Base-by-base conservation (phyloP, 2,329 filamentous ascomycete species). In the Aspergillus sp. region DNA sequence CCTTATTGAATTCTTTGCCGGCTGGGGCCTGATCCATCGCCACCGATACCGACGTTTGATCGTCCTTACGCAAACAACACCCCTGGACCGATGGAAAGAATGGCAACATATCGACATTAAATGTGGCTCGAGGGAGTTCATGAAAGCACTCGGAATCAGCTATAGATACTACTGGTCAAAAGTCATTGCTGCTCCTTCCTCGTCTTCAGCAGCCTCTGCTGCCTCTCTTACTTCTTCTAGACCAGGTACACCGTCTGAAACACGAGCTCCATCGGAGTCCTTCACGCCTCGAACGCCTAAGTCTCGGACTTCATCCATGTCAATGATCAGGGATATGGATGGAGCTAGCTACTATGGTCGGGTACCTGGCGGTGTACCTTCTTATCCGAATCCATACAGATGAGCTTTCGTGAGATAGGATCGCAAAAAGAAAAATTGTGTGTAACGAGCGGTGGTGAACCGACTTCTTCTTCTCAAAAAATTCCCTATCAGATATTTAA, bases 1-100 rank as follows among this genome's bases (percentile, higher is more conserved):
- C 56, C 66, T 79, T 1, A 67, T 73, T 5, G 75, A 79, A 56
- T 72, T 74, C 30, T 78, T 78, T 49, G 73, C 76, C 1, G 76
- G 74, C 8, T 78, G 74, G 75, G 64, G 66, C 2, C 57, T 77
- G 5, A 57, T 73, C 11, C 68, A 78, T 52, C 64, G 64, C 3
- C 60, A 74, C 15, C 67, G 67, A 7, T 74, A 74, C 52, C 70
- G 75, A 7, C 69, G 68, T 8, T 77, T 76, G 25, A 21, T 69
- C 25, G 68, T 77, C 3, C 48, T 77, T 13, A 71, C 71, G 4
- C 42, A 63, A 8, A 39, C 63, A 7, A 63, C 65, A 21, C 69
- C 67, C 4, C 62, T 68, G 10, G 56, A 56, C 8, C 64, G 70
- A 42, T 76, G 74, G 73, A 63, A 62, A 21, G 57, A 60, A 32